These are phyloP conservation scores for Colletotrichum chrysophilum DNA, from an alignment of 2,329 filamentous ascomycete species.

Conservation along the genomic window DNA sequence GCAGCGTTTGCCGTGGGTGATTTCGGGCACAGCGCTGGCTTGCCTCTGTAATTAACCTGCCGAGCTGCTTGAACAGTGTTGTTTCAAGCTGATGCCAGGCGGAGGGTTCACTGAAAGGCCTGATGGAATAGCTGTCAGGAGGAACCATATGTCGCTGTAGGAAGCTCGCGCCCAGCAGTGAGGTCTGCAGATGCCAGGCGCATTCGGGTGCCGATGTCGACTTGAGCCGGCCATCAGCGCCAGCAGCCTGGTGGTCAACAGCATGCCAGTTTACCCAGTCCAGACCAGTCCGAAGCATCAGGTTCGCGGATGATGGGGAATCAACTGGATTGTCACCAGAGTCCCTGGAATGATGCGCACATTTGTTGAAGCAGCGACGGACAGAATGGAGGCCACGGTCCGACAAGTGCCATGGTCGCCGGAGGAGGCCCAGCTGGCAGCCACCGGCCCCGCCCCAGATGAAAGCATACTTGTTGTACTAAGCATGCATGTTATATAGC, in stretches of 20 bases:
- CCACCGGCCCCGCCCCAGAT: background rate
- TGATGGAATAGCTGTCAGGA: background rate
- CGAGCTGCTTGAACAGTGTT: background rate
- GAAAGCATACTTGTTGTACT: background rate
- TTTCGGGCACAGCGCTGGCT: background rate
- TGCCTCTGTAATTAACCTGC: background rate
- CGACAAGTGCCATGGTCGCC: background rate
- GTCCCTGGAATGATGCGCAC: background rate
- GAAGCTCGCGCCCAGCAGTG: background rate
- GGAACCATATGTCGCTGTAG: background rate
- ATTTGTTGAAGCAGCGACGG: background rate
- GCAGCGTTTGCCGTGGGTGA: background rate
- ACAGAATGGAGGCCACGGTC: background rate
- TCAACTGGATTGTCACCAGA: background rate
- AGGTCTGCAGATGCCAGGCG: background rate
- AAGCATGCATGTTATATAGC: background rate
- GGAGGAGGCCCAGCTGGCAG: background rate
- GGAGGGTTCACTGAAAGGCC: background rate
- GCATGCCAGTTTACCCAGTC: background rate
- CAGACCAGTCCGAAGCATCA: background rate
- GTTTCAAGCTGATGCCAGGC: background rate
- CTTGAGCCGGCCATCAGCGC: background rate
- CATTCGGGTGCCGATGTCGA: background rate
- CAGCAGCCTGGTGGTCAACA: background rate
- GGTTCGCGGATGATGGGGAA: background rate